Evolutionary conservation across 2,329 filamentous ascomycete species (phyloP).

Genomic region (Xylaria sp.): DNA sequence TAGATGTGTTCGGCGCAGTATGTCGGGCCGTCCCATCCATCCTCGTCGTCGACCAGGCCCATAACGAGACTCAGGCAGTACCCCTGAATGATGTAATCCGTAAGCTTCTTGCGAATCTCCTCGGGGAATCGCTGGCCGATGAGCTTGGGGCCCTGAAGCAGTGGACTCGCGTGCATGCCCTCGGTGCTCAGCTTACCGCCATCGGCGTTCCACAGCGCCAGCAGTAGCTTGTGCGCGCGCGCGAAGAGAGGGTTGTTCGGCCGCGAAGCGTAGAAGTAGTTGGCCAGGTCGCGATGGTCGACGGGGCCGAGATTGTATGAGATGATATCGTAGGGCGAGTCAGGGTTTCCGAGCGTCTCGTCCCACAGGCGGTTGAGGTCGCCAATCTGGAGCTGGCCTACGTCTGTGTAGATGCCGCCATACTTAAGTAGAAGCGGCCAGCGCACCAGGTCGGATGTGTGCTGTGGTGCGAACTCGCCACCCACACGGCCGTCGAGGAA

Average conservation of each 20-base stretch:
- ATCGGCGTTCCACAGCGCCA: conserved; percentile 61
- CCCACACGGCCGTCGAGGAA: conserved; percentile 61
- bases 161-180: conserved; percentile 60
- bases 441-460: conserved; percentile 68
- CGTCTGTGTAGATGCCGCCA: conserved; percentile 69
- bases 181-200: conserved; percentile 60
- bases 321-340: conserved; percentile 60
- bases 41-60: conserved; percentile 62
- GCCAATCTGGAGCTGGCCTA: conserved; percentile 67
- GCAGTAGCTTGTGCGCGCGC: conserved; percentile 60
- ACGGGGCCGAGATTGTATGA: conserved; percentile 56
- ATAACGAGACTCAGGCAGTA: conserved; percentile 64
- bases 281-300: conserved; percentile 54
- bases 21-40: conserved; percentile 64
- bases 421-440: conserved; percentile 66
- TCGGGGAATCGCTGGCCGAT: conserved; percentile 53
- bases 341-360: conserved; percentile 58
- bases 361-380: conserved; percentile 66
- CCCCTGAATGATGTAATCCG: conserved; percentile 68
- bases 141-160: conserved; percentile 59
- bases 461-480: conserved; percentile 63
- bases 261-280: conserved; percentile 60
- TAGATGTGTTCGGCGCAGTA: conserved; percentile 63
- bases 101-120: conserved; percentile 57
- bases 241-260: conserved; percentile 59